phyloP scores from a whole-genome alignment of 768 basidiomycete genomes.

The Auriscalpium microsporum region DNA sequence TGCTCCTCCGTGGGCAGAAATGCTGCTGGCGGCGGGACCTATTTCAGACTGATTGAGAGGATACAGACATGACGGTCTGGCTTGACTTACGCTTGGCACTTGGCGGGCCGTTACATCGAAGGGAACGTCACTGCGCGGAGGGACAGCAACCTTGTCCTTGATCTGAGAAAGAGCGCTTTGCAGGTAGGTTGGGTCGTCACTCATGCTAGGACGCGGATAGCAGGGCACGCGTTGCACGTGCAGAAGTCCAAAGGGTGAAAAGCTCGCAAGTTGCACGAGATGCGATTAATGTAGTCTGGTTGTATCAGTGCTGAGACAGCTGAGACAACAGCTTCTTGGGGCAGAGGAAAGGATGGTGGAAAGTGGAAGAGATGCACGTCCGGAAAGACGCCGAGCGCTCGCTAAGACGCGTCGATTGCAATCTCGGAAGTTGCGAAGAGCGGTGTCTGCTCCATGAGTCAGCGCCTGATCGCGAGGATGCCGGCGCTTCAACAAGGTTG shows the following conservation, averaged over 20 bases:
- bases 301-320: too few relatives aligned
- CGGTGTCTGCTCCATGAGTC: too few relatives aligned
- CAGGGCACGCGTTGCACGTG: background rate
- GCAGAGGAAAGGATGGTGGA: too few relatives aligned
- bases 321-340: too few relatives aligned
- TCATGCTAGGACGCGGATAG: slow-evolving; percentile 1
- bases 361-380: too few relatives aligned
- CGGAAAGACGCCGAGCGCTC: too few relatives aligned
- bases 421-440: too few relatives aligned
- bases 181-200: slow-evolving; percentile 10
- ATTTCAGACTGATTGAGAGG: slow-evolving; percentile 1
- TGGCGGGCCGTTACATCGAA: slow-evolving; percentile 5
- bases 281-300: too few relatives aligned
- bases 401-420: too few relatives aligned
- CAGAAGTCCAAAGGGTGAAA: background rate
- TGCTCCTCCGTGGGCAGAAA: slow-evolving; percentile 63
- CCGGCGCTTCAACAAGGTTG: too few relatives aligned
- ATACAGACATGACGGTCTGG: slow-evolving; percentile 21
- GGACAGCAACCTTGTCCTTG: slow-evolving; percentile 24
- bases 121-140: slow-evolving; percentile 17
- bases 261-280: too few relatives aligned
- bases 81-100: slow-evolving; percentile 24
- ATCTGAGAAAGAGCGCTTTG: slow-evolving; percentile 19
- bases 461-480: background rate
- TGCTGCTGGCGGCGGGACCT: slow-evolving; percentile 67